Evolutionary conservation across 164 flowering plant species (phyloP).

Genomic region (Akebia trifoliata): DNA sequence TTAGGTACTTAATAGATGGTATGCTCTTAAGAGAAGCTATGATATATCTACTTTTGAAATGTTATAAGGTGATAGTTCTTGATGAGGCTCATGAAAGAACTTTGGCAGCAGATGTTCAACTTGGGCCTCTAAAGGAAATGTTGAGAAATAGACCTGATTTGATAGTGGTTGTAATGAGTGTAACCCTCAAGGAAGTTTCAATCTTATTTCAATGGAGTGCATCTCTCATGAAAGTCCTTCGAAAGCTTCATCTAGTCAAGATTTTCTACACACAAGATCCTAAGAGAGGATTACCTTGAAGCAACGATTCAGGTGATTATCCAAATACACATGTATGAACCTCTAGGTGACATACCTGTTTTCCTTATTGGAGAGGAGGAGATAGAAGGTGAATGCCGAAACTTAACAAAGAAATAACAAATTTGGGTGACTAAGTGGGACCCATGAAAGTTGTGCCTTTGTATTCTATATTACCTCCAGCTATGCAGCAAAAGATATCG

Average conservation of each 20-base stretch:
- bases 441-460: constrained; percentile 74
- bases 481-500: constrained; percentile 88
- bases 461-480: constrained; percentile 85
- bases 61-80: constrained; percentile 76
- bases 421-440: constrained; percentile 76
- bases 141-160: constrained; percentile 72
- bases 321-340: constrained; percentile 72
- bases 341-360: constrained; percentile 78
- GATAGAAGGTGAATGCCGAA: constrained; percentile 89
- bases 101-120: constrained; percentile 81
- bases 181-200: constrained; percentile 91
- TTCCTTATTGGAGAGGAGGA: constrained; percentile 94
- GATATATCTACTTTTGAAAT: constrained; percentile 82
- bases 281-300: constrained; percentile 82
- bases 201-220: constrained; percentile 66
- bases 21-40: constrained; percentile 95
- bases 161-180: constrained; percentile 88
- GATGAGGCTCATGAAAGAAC: constrained; percentile 99
- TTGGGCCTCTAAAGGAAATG: constrained; percentile 89
- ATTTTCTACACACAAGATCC: constrained; percentile 86
- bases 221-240: constrained; percentile 88
- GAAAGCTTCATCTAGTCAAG: constrained; percentile 84
- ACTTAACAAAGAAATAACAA: constrained; percentile 50
- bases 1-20: constrained; percentile 89
- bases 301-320: constrained; percentile 80